Conservation (phyloP, 371 early-diverging fungal genomes). For the Batkoa obscura region DNA sequence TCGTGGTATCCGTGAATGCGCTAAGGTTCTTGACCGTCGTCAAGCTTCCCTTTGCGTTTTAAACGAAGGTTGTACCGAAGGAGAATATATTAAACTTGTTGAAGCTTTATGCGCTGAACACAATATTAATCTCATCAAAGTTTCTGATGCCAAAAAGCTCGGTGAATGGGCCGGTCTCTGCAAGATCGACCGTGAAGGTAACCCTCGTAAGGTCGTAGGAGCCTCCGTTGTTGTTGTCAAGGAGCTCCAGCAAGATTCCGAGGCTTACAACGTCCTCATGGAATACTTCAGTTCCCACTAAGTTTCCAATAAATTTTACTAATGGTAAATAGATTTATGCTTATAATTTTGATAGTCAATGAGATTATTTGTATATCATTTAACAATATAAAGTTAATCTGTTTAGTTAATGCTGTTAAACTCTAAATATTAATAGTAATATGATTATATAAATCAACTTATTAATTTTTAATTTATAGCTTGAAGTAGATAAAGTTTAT, state of each 20-base stretch:
- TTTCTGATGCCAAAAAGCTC: slow-evolving; percentile 92
- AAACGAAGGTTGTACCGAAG: slow-evolving; percentile 87
- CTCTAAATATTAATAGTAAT: no score
- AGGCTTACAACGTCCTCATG: slow-evolving; percentile 90
- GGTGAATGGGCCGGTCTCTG: slow-evolving; percentile 98
- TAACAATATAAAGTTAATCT: no score
- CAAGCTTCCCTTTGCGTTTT: slow-evolving; percentile 93
- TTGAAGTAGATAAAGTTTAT: no score
- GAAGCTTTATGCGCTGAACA: slow-evolving; percentile 97
- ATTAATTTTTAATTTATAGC: no score
- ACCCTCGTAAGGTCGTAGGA: slow-evolving; percentile 93
- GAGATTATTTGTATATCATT: no score
- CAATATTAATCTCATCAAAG: slow-evolving; percentile 96
- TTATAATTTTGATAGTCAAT: no score
- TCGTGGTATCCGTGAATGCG: slow-evolving; percentile 93
- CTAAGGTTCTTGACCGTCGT: slow-evolving; percentile 92
- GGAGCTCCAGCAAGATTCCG: slow-evolving; percentile 95
- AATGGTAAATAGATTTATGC: no score
- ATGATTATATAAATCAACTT: no score
- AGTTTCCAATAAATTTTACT: slow-evolving; percentile 8
- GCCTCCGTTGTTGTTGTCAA: slow-evolving; percentile 91
- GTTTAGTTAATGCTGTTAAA: no score
- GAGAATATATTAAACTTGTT: slow-evolving; percentile 86
- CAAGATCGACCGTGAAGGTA: slow-evolving; percentile 97
- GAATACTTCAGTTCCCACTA: slow-evolving; percentile 75